These are phyloP conservation scores for Entomortierella lignicola DNA, from an alignment of 192 early-diverging fungal genomes.

Conservation along the genomic window DNA sequence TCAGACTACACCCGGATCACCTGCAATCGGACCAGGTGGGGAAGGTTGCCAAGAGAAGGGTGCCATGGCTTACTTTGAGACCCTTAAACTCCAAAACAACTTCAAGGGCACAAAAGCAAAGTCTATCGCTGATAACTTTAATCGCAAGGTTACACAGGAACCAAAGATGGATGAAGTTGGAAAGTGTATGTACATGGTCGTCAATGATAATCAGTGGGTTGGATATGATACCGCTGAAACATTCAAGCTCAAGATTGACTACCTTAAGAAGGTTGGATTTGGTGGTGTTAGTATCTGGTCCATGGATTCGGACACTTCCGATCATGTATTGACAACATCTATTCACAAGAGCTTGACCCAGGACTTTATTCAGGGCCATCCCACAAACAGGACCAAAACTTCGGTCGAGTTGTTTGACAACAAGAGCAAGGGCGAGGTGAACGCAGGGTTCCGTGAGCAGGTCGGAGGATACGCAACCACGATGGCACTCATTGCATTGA, in stretches of 20 bases:
- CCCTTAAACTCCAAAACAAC: constrained; percentile 22
- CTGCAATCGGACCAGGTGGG: constrained; percentile 39
- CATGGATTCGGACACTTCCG: constrained; percentile 44
- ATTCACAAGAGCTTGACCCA: constrained; percentile 20
- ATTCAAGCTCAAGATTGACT: constrained; percentile 25
- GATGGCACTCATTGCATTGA: constrained; percentile 21
- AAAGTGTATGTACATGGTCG: constrained; percentile 54
- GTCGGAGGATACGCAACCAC: constrained; percentile 5
- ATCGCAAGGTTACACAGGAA: constrained; percentile 37
- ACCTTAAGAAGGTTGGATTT: constrained; percentile 31
- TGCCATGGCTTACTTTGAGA: constrained; percentile 50
- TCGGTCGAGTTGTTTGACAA: background rate
- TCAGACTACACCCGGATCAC: constrained; percentile 32
- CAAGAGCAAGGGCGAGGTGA: background rate
- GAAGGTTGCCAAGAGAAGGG: constrained; percentile 53
- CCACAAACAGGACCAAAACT: background rate
- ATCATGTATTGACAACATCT: constrained; percentile 37
- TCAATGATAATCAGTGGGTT: constrained; percentile 40
- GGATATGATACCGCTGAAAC: constrained; percentile 46
- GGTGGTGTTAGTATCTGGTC: constrained; percentile 54
- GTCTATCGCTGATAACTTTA: constrained; percentile 21
- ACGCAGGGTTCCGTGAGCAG: background rate
- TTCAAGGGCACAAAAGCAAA: constrained; percentile 18
- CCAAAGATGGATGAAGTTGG: constrained; percentile 31
- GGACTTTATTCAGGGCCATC: constrained; percentile 6